Evolutionary conservation across 306 rosid genomes (phyloP).

Genomic region (Notholithocarpus densiflorus): DNA sequence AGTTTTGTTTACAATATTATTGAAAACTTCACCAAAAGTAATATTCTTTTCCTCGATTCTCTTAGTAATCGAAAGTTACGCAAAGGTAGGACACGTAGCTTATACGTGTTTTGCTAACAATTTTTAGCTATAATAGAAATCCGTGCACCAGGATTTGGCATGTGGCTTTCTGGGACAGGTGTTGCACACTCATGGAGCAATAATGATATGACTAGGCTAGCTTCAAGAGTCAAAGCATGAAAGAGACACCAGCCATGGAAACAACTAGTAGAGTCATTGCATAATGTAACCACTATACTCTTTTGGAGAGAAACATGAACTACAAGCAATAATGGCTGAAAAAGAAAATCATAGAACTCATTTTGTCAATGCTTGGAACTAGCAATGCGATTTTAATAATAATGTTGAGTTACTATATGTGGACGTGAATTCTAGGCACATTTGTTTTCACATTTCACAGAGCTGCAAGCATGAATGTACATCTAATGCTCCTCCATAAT

Average conservation of each 20-base stretch:
- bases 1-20: not conserved
- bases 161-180: slow-evolving; percentile 3
- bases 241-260: not conserved
- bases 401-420: no score
- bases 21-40: not conserved
- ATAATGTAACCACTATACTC: not conserved
- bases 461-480: no score
- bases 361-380: not conserved
- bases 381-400: not conserved
- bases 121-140: not conserved
- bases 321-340: not conserved
- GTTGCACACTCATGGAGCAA: not conserved
- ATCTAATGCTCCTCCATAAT: no score
- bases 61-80: not conserved
- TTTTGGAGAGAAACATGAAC: not conserved
- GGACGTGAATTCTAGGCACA: not conserved
- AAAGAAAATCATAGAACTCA: not conserved
- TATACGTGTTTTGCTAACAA: slow-evolving; percentile 13
- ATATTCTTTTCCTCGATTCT: not conserved
- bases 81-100: slow-evolving; percentile 12
- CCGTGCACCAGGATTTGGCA: not conserved
- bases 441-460: not conserved
- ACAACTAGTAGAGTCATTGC: not conserved
- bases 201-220: not conserved
- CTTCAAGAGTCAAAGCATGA: not conserved